A percentile compares a stretch with the other conserved stretches of the same genome.
Evolutionary conservation across 495 filamentous ascomycete species (phyloP).

Genomic region (Neurospora sublineolata): DNA sequence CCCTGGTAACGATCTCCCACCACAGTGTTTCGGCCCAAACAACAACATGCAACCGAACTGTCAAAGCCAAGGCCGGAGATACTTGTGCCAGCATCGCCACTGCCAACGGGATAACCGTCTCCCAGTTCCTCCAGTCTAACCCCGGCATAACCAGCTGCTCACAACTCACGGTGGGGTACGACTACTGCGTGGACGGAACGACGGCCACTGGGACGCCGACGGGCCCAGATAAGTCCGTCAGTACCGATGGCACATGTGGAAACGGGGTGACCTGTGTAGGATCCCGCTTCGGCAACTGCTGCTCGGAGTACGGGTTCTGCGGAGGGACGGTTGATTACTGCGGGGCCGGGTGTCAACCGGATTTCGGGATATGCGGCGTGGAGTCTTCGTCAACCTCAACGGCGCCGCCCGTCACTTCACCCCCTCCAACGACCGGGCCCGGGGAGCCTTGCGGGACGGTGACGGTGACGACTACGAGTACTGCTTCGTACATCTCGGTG

Average conservation of each 20-base stretch:
- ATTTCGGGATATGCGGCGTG: conserved; percentile 22
- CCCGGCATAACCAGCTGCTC: conserved; percentile 17
- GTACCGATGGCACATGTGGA: conserved; percentile 30
- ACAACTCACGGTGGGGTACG: conserved; percentile 5
- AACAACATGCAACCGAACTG: conserved; percentile 8
- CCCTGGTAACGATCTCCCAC: not conserved
- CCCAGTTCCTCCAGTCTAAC: conserved; percentile 19
- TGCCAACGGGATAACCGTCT: conserved; percentile 16
- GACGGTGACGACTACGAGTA: conserved; percentile 3
- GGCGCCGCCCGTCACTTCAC: not conserved
- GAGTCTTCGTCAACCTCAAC: not conserved
- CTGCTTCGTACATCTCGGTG: conserved; percentile 6
- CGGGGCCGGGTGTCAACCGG: conserved; percentile 24
- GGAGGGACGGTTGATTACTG: conserved; percentile 29
- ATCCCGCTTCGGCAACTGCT: conserved; percentile 29
- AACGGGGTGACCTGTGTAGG: conserved; percentile 32
- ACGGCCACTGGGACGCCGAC: not conserved
- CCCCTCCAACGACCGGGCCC: not conserved
- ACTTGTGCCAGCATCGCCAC: conserved; percentile 17
- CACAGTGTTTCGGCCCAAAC: not conserved
- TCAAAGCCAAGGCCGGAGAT: conserved; percentile 17
- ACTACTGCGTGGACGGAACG: conserved; percentile 16
- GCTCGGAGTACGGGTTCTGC: conserved; percentile 29
- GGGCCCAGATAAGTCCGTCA: conserved; percentile 1
- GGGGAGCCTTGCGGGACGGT: not conserved